Evolutionary conservation across 208 protist species (phyloP).

Genomic region (Leptomonas pyrrhocoris): DNA sequence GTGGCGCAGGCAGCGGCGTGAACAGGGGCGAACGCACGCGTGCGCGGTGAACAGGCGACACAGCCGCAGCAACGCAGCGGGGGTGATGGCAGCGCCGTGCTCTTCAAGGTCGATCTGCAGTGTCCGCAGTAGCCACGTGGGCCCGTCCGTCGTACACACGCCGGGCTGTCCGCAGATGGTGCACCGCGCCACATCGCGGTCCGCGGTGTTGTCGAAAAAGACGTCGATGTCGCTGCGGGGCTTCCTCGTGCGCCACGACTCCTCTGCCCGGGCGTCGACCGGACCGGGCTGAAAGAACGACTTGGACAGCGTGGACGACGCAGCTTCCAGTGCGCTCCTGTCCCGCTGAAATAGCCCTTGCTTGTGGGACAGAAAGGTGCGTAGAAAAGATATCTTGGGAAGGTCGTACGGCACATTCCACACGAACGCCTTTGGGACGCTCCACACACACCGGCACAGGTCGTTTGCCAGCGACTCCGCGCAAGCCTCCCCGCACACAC

Average conservation of each 20-base stretch:
- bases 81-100: constrained; percentile 24
- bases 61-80: constrained; percentile 57
- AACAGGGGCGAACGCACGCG: constrained; percentile 48
- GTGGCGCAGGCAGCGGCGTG: constrained; percentile 63
- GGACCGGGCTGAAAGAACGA: constrained; percentile 21
- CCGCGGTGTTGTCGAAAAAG: constrained; percentile 29
- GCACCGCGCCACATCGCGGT: constrained; percentile 30
- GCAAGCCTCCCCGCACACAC: constrained; percentile 66
- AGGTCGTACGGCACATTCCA: constrained; percentile 30
- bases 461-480: constrained; percentile 46
- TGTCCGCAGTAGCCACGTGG: constrained; percentile 48
- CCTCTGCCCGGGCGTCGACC: constrained; percentile 17
- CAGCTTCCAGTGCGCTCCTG: background rate
- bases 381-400: constrained; percentile 30
- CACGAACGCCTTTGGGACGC: constrained; percentile 41
- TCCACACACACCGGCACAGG: constrained; percentile 44
- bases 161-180: constrained; percentile 52
- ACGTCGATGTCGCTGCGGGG: constrained; percentile 24
- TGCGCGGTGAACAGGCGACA: constrained; percentile 43
- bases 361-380: constrained; percentile 18
- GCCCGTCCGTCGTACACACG: constrained; percentile 41
- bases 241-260: constrained; percentile 29
- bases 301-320: background rate
- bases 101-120: constrained; percentile 53
- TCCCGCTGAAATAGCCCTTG: constrained; percentile 29